Base-by-base conservation (phyloP, 2,329 filamentous ascomycete genomes). In the Penicillium sp. region DNA sequence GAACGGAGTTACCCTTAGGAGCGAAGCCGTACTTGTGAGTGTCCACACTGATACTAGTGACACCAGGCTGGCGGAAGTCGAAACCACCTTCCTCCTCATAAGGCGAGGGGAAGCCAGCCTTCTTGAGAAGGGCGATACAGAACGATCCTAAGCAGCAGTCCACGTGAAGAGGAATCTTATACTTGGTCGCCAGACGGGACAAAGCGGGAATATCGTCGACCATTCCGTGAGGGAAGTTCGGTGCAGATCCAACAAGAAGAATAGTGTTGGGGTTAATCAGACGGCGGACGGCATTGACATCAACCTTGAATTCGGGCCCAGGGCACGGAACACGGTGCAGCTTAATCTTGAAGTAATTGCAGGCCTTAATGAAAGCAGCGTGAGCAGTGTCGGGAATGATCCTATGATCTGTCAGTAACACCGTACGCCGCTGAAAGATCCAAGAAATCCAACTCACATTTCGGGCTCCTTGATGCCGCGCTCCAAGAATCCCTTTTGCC, bases 1-100 rank as follows among this genome's bases (percentile, higher is more conserved):
- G 82, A 1, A 92, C 94, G 50, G 89, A 94, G 82, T 96, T 99
- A 64, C 94, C 94, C 79, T 99, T 99, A 51, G 94, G 94, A 1
- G 94, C 94, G 71, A 99, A 99, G 35, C 94, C 94, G 73, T 99
- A 99, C 75, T 99, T 99, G 83, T 99, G 94, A 2, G 94, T 99
- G 73, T 99, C 94, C 73, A 92, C 95, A 63, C 87, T 92, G 74
- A 99, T 97, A 73, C 89, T 93, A 3, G 93, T 97, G 35, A 99
- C 94, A 66, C 94, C 94, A 64, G 90, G 91, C 56, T 95, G 86
- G 53, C 89, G 86, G 84, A 99, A 99, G 74, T 99, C 94, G 70
- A 97, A 97, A 5, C 86, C 86, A 64, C 89, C 86, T 22, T 89
- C 84, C 59, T 95, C 90, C 50, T 77, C 76, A 52, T 77, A 79